Evolutionary conservation across 2,329 filamentous ascomycete species (phyloP), one percentile per base, ranked within the genome.

Genomic region (Orbilia oligospora): DNA sequence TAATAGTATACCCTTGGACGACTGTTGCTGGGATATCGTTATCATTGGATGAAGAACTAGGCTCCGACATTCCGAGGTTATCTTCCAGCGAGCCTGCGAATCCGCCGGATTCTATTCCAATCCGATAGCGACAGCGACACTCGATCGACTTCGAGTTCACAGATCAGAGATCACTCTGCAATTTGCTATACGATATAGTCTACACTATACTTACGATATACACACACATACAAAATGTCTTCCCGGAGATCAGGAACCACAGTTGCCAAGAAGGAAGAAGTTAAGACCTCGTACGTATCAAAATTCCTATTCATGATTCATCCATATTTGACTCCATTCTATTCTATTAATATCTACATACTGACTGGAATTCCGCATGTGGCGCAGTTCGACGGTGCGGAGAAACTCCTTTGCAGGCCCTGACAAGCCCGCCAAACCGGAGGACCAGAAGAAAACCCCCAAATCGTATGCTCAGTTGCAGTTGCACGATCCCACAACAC

Each of bases 381-480:
- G 24, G 71, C 56, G 30, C 51, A 48, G 63, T 56, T 58, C 68
- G 36, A 71, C 65, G 44, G 68, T 69, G 75, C 75, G 75, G 75
- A 78, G 75, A 69, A 78, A 78, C 68, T 78, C 75, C 14, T 78
- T 78, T 41, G 41, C 67, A 33, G 75, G 75, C 14, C 55, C 53
- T 24, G 41, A 72, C 16, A 58, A 69, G 75, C 61, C 73, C 18
- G 67, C 63, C 64, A 69, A 69, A 68, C 33, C 36, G 44, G 63
- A 64, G 48, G 75, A 72, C 22, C 48, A 18, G 41, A 71, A 78
- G 75, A 61, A 61, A 27, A 51, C 75, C 20, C 75, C 75, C 53
- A 78, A 78, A 78, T 78, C 75, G 75, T 78, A 78, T 63, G 75
- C 72, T 14, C n/a, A n/a, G n/a, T n/a, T n/a, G n/a, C 18, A 30